Evolutionary conservation across 805 yeast species (phyloP).

Genomic region (Kodamaea hsintzibuensis): DNA sequence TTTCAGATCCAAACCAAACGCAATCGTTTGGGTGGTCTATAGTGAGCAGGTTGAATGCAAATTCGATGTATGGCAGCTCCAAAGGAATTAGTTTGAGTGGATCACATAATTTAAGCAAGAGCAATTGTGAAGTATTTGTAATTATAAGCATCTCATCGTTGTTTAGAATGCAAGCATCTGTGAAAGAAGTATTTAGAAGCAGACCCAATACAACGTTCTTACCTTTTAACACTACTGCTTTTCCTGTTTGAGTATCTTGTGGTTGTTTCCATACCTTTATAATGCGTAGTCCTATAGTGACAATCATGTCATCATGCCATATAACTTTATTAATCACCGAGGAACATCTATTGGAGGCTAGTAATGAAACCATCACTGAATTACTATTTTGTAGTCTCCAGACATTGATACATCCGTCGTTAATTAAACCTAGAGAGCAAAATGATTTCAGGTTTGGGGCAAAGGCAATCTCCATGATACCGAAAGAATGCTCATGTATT

Average conservation of each 20-base stretch:
- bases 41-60: background rate
- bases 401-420: slow-evolving; percentile 66
- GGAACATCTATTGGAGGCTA: slow-evolving; percentile 64
- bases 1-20: background rate
- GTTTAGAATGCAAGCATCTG: slow-evolving; percentile 36
- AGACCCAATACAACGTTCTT: slow-evolving; percentile 58
- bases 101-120: slow-evolving; percentile 20
- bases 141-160: slow-evolving; percentile 34
- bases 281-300: slow-evolving; percentile 63
- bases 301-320: slow-evolving; percentile 53
- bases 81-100: background rate
- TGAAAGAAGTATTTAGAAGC: slow-evolving; percentile 51
- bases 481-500: slow-evolving; percentile 65
- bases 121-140: slow-evolving; percentile 33
- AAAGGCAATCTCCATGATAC: slow-evolving; percentile 55
- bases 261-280: slow-evolving; percentile 57
- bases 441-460: slow-evolving; percentile 57
- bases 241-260: background rate
- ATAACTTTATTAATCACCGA: slow-evolving; percentile 53
- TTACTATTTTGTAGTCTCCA: slow-evolving; percentile 46
- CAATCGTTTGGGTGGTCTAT: background rate
- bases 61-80: background rate
- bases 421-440: slow-evolving; percentile 64
- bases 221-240: slow-evolving; percentile 44
- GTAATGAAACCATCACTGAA: slow-evolving; percentile 21